Base-by-base conservation (phyloP, 1,284 basidiomycete species). In the Sporisorium scitamineum region DNA sequence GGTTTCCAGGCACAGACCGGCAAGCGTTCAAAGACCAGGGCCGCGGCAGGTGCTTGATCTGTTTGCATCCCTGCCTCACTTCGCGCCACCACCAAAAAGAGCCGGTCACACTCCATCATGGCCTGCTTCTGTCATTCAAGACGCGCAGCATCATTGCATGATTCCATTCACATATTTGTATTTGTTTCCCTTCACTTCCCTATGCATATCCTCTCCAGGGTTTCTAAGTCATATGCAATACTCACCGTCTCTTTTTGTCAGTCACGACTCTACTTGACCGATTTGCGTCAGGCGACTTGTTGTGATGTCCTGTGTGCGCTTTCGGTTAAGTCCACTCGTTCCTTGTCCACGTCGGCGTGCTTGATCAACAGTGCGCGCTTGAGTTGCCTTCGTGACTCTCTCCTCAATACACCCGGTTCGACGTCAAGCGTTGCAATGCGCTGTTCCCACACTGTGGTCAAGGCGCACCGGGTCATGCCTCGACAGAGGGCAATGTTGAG, bases 1-100 rank as follows among this genome's bases (percentile, higher is more conserved):
- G 96, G 96, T 88, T 99, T 94, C 91, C 93, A 96, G 88, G 96
- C 96, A 59, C 95, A 97, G 86, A 93, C 97, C 73, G 94, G 95
- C 70, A 88, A 88, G 75, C 71, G 80, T 39, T 76, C 74, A 59
- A 82, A 79, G 75, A 68, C 66, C 54, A 70, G 79, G 56, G 76
- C 73, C 37, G 73, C 69, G 20, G 73, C 73, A 20, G 72, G 61
- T 51, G 72, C 72, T 22, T 75, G 53, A 68, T 41, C 59, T 24
- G 13, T 16, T 37, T n/a, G n/a, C n/a, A n/a, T n/a, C n/a, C n/a
- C n/a, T n/a, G n/a, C 56, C 32, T 8, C 24, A 4, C 22, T 5
- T 41, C 31, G 22, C n/a, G 13, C 26, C 42, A 41, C 47, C 50
- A 27, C 22, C 29, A 32, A 42, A 57, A 45, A 39, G 41, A 24